Evolutionary conservation across 331 rosid species (phyloP).

Genomic region (Quercus lobata): DNA sequence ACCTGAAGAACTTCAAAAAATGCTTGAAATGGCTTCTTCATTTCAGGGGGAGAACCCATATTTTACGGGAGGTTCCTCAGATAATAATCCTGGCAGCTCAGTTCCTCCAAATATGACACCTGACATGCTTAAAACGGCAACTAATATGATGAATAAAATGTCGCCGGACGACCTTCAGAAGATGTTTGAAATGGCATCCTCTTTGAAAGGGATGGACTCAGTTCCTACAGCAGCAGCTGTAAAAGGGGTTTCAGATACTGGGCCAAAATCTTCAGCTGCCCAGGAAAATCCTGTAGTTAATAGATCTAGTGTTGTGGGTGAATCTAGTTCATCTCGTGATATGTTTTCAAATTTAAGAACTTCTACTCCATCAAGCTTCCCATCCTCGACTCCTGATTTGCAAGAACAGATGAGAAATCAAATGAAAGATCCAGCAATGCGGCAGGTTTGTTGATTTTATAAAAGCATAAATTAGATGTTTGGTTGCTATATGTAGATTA

Average conservation of each 20-base stretch:
- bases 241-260: conserved; percentile 21
- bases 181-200: conserved; percentile 83
- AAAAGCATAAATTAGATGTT: conserved; percentile 1
- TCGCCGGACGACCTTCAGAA: conserved; percentile 78
- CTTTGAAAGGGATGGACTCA: conserved; percentile 54
- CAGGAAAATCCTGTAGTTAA: conserved; percentile 23
- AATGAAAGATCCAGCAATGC: conserved; percentile 96
- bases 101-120: conserved; percentile 69
- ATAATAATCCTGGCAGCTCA: conserved; percentile 32
- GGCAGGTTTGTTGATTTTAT: conserved; percentile 58
- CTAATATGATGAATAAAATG: conserved; percentile 79
- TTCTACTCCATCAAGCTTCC: conserved; percentile 54
- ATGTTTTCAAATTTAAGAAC: conserved; percentile 40
- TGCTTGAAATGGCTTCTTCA: conserved; percentile 84
- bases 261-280: conserved; percentile 8
- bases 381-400: conserved; percentile 62
- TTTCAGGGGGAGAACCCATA: conserved; percentile 51
- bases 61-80: conserved; percentile 39
- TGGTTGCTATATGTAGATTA: conserved; percentile 3
- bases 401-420: conserved; percentile 97
- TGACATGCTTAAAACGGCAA: conserved; percentile 82
- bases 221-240: conserved; percentile 32
- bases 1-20: conserved; percentile 73
- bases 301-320: conserved; percentile 36
- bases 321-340: conserved; percentile 44